Evolutionary conservation across 2,329 filamentous ascomycete genomes (phyloP).

Genomic region (Botrytis sinoallii): DNA sequence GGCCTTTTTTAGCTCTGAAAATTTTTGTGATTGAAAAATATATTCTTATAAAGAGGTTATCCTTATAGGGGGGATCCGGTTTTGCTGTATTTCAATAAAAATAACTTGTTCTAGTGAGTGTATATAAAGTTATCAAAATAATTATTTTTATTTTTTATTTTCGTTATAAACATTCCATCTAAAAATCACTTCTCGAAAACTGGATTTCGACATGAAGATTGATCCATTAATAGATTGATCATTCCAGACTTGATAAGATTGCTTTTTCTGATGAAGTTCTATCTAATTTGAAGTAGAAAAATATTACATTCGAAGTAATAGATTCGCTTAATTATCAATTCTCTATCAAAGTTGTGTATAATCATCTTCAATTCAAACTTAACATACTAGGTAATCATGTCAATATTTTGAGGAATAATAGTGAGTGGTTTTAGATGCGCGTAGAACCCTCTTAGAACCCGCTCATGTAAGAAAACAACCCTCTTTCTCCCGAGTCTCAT

Average conservation of each 20-base stretch:
- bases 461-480: background rate
- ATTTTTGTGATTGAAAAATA: no score
- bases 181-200: background rate
- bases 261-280: background rate
- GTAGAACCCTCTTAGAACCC: background rate
- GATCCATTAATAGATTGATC: background rate
- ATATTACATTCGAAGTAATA: background rate
- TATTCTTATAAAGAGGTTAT: no score
- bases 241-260: background rate
- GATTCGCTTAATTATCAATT: background rate
- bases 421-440: background rate
- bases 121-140: background rate
- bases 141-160: background rate
- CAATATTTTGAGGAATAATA: background rate
- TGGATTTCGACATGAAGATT: background rate
- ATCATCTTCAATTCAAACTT: background rate
- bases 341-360: background rate
- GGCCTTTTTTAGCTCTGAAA: no score
- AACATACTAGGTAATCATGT: background rate
- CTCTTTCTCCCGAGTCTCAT: conserved; percentile 1
- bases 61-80: no score
- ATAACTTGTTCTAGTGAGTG: background rate
- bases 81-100: background rate
- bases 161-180: background rate
- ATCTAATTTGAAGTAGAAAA: background rate